Percentiles rank a stretch among this genome's conserved stretches.
phyloP scores from a whole-genome alignment of 2,329 filamentous ascomycete genomes.

The Beauveria asiatica region DNA sequence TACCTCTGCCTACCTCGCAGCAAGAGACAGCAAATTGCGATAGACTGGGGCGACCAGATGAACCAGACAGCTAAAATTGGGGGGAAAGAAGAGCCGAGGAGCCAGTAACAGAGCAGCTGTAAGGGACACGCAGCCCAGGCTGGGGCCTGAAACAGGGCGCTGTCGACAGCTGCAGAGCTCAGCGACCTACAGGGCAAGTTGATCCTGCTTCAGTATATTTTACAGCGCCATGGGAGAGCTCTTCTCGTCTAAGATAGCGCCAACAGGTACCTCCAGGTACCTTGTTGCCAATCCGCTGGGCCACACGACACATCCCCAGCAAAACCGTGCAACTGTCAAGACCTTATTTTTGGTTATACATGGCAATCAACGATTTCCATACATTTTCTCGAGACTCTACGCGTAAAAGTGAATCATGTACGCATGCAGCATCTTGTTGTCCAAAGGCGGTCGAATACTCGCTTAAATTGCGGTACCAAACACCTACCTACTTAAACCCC shows the following conservation, averaged over 20 bases:
- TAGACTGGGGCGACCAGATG: background rate
- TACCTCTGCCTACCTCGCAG: background rate
- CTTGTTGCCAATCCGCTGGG: background rate
- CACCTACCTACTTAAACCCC: background rate
- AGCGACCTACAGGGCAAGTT: background rate
- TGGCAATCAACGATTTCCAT: background rate
- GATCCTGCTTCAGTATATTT: background rate
- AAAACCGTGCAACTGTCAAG: background rate
- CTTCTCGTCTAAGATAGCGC: background rate
- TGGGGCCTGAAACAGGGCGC: background rate
- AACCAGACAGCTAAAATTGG: background rate
- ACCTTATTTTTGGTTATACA: background rate
- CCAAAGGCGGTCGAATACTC: background rate
- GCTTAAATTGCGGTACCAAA: slow-evolving; percentile 4
- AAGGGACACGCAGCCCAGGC: background rate
- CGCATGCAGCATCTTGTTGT: slow-evolving; percentile 1
- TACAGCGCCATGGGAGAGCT: background rate
- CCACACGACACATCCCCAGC: background rate
- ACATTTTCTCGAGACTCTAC: background rate
- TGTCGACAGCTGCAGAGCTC: background rate
- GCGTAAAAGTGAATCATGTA: background rate
- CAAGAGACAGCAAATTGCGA: background rate
- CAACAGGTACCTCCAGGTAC: background rate
- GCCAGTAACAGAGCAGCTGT: background rate
- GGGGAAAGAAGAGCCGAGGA: background rate